phyloP scores from a whole-genome alignment of 192 early-diverging fungal species.

The Backusella luteola region DNA sequence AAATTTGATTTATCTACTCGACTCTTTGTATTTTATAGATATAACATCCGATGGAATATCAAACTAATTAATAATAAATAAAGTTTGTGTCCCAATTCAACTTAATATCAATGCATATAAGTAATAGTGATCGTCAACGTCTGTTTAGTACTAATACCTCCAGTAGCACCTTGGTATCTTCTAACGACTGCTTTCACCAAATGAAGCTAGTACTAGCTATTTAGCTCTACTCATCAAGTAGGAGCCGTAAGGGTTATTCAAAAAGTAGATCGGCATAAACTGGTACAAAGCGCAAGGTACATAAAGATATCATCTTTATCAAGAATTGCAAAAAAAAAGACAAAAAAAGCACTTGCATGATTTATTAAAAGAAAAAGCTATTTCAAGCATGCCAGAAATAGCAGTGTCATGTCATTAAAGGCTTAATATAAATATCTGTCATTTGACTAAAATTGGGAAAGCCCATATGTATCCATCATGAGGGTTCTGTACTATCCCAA shows the following conservation, averaged over 20 bases:
- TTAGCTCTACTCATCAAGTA: not conserved
- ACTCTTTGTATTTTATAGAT: not conserved
- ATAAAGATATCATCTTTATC: not conserved
- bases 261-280: too few relatives aligned
- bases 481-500: not conserved
- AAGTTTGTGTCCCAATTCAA: not conserved
- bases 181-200: not conserved
- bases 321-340: not conserved
- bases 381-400: not conserved
- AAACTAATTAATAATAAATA: not conserved
- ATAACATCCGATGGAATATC: not conserved
- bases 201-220: not conserved
- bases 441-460: not conserved
- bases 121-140: not conserved
- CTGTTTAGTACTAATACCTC: not conserved
- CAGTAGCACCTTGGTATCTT: not conserved
- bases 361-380: not conserved
- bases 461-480: not conserved
- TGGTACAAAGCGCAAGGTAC: not conserved
- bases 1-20: not conserved
- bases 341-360: too few relatives aligned
- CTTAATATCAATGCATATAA: not conserved
- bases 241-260: not conserved
- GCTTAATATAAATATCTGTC: not conserved
- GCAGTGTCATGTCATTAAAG: not conserved